These are phyloP conservation scores for Venturia pyrina DNA, from an alignment of 2,329 filamentous ascomycete genomes.

Conservation along the genomic window DNA sequence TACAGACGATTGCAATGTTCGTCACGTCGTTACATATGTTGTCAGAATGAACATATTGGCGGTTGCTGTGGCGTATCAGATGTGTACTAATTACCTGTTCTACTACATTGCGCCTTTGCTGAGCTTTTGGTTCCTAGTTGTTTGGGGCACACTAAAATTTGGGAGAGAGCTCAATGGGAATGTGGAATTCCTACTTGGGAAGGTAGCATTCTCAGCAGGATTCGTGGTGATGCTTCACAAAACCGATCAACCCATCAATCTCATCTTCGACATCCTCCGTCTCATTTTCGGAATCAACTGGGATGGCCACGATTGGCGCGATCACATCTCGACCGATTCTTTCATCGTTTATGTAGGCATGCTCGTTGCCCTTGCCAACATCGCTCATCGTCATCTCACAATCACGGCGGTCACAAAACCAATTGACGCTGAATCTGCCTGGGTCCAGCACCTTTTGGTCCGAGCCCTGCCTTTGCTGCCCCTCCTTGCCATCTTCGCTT, in stretches of 20 bases:
- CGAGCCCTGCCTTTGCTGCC: not conserved
- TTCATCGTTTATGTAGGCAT: conserved; percentile 49
- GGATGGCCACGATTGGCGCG: conserved; percentile 40
- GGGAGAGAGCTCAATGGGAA: conserved; percentile 1
- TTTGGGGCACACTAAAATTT: conserved; percentile 35
- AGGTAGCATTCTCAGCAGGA: conserved; percentile 6
- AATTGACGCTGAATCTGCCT: conserved; percentile 4
- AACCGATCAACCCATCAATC: conserved; percentile 19
- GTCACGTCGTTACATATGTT: conserved; percentile 42
- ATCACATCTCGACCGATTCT: conserved; percentile 42
- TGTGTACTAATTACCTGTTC: conserved; percentile 45
- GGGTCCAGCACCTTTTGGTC: not conserved
- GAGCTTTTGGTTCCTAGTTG: conserved; percentile 52
- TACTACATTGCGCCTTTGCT: conserved; percentile 52
- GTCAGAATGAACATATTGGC: conserved; percentile 49
- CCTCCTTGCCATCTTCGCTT: conserved; percentile 11
- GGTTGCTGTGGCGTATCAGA: conserved; percentile 43
- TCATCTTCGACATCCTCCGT: conserved; percentile 28
- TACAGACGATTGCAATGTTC: conserved; percentile 47
- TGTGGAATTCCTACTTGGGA: not conserved
- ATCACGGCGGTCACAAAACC: conserved; percentile 8
- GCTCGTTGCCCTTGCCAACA: conserved; percentile 36
- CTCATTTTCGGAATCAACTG: conserved; percentile 39
- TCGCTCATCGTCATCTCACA: conserved; percentile 18
- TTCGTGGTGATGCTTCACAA: not conserved